Percentiles rank a stretch among this genome's conserved stretches.
These are phyloP conservation scores for Lachancea meyersii DNA, from an alignment of 805 yeast species.

Conservation along the genomic window DNA sequence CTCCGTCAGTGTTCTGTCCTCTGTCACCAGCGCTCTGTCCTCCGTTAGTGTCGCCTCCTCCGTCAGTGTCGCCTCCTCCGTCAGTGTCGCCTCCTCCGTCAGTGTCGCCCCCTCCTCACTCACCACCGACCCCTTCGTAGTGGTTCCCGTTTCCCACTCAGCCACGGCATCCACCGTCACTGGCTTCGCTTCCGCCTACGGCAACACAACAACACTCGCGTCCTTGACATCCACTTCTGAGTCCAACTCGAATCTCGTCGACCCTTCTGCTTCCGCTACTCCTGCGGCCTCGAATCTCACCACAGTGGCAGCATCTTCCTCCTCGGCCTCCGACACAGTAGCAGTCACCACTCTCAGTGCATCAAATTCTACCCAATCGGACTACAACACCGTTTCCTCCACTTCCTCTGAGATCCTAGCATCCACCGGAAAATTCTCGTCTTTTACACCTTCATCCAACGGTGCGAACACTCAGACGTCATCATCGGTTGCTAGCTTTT, in stretches of 20 bases:
- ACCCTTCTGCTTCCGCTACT: no score
- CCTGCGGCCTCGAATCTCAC: no score
- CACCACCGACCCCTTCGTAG: not conserved
- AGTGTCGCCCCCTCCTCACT: not conserved
- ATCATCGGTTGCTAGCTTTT: not conserved
- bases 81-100: conserved; percentile 1
- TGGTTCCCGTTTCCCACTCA: not conserved
- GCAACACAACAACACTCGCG: no score
- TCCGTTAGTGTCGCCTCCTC: not conserved
- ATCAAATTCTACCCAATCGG: no score
- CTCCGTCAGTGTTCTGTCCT: not conserved
- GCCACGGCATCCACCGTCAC: not conserved
- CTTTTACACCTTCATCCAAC: not conserved
- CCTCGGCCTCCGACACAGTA: no score
- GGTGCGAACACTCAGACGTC: not conserved
- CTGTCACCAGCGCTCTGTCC: not conserved
- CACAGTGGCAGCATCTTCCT: no score
- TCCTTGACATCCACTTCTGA: no score
- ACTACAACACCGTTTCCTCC: not conserved
- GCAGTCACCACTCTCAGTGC: no score
- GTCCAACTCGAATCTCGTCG: no score
- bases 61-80: not conserved
- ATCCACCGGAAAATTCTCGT: not conserved
- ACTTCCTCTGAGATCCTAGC: not conserved
- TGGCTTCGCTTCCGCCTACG: not conserved